phyloP scores from a whole-genome alignment of 2,329 filamentous ascomycete genomes.

The Alternaria arborescens region DNA sequence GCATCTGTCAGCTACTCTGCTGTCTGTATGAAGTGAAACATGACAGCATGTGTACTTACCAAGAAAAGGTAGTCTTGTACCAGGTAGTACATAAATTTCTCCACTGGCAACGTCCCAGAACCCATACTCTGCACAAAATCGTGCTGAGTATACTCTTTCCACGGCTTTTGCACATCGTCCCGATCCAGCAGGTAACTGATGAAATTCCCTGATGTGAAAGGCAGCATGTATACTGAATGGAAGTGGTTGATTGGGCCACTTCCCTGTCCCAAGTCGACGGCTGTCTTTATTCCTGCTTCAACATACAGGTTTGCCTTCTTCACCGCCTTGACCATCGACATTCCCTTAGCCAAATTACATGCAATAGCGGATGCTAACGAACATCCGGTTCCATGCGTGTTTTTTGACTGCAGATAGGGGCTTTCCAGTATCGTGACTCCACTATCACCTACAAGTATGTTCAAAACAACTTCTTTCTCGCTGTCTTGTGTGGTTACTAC shows the following conservation, averaged over 20 bases:
- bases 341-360: constrained; percentile 71
- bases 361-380: constrained; percentile 87
- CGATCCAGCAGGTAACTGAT: constrained; percentile 82
- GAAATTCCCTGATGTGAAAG: constrained; percentile 79
- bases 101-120: constrained; percentile 74
- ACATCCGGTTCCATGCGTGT: constrained; percentile 95
- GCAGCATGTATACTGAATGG: constrained; percentile 72
- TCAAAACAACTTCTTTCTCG: constrained; percentile 74
- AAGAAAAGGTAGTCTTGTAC: constrained; percentile 93
- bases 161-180: constrained; percentile 75
- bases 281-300: constrained; percentile 73
- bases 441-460: constrained; percentile 74
- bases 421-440: constrained; percentile 72
- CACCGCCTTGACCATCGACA: constrained; percentile 68
- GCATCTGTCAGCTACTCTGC: constrained; percentile 15
- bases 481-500: constrained; percentile 65
- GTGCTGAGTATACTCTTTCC: constrained; percentile 81
- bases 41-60: constrained; percentile 56
- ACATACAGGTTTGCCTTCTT: constrained; percentile 74
- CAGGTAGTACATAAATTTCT: constrained; percentile 87
- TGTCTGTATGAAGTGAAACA: not conserved
- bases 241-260: constrained; percentile 82
- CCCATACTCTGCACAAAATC: constrained; percentile 82
- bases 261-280: constrained; percentile 69
- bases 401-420: constrained; percentile 74